Evolutionary conservation across 805 yeast species (phyloP), one percentile per base, ranked within the genome.

Genomic region (Cephaloascus albidus): DNA sequence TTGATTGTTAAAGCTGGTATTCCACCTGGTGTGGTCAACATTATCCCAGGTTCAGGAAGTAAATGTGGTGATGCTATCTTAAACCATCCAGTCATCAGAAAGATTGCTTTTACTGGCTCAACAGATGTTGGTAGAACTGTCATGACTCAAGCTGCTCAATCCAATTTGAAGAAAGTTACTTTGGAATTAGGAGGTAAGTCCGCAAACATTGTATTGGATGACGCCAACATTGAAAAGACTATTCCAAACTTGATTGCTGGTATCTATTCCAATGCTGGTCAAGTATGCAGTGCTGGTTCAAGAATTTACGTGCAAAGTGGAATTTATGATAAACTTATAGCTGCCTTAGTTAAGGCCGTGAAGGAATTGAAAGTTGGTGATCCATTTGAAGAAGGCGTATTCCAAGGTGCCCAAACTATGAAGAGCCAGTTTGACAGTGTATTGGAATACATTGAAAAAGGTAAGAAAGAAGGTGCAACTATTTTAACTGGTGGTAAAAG

Each of bases 321-420:
- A 3, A 47, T 55, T 36, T 53, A 57, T 51, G 60, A 57, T 35
- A 45, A 49, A 40, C 53, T 57, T 31, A 15, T 31, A n/a, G n/a
- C 33, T 10, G 33, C 6, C 8, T 31, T 31, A 8, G 18, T n/a
- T 15, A 31, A 31, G 16, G 33, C 15, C 6, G 33, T 31, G 43
- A 57, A 54, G 45, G 60, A 60, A 37, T 55, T 79, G 40, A 78
- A 78, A 58, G 78, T 83, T 42, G 97, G 97, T 54, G 74, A 78
- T 59, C 95, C 95, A 57, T 88, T 86, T 61, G 84, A 78, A 36
- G 79, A 79, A 55, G 79, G 72, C 38, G 75, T 75, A 40, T 80
- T 72, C 70, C 94, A 88, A 70, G 97, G 97, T 55, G 93, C 97
- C 33, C 96, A 89, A 67, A 86, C 89, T 44, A 82, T 93, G 43